Conservation (phyloP, 2,329 filamentous ascomycete genomes). For the Colletotrichum magnum region DNA sequence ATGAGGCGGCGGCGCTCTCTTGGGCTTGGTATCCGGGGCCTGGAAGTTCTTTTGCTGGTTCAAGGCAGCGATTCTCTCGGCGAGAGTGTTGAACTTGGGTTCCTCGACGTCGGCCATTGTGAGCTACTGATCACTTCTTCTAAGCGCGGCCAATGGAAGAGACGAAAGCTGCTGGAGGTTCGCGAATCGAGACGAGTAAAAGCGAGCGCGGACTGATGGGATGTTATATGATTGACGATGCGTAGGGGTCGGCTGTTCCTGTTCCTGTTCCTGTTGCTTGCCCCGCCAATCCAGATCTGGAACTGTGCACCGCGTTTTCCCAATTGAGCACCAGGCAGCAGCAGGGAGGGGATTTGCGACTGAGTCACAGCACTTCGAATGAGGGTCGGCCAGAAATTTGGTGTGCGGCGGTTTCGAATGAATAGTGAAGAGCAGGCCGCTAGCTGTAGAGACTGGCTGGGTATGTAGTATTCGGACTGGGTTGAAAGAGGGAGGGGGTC, state of each 20-base stretch:
- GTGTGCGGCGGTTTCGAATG: not conserved
- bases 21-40: conserved; percentile 50
- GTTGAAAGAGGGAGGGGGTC: conserved; percentile 9
- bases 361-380: conserved; percentile 29
- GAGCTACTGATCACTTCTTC: not conserved
- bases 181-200: not conserved
- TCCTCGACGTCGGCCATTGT: conserved; percentile 74
- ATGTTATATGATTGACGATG: conserved; percentile 25
- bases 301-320: conserved; percentile 13
- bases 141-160: not conserved
- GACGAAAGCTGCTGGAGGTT: conserved; percentile 7
- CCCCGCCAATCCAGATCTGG: conserved; percentile 24
- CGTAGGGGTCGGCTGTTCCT: conserved; percentile 1
- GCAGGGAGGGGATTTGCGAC: conserved; percentile 21
- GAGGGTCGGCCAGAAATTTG: not conserved
- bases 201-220: conserved; percentile 18
- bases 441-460: conserved; percentile 25
- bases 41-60: conserved; percentile 74
- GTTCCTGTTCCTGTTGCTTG: not conserved
- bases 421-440: no score
- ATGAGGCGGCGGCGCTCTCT: conserved; percentile 61
- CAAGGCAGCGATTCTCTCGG: conserved; percentile 75
- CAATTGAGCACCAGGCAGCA: conserved; percentile 37
- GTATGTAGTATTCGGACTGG: not conserved
- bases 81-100: conserved; percentile 71